Evolutionary conservation across 225 moss, liverwort and hornwort species (phyloP).

Genomic region (Pseudisothecium myosuroides): DNA sequence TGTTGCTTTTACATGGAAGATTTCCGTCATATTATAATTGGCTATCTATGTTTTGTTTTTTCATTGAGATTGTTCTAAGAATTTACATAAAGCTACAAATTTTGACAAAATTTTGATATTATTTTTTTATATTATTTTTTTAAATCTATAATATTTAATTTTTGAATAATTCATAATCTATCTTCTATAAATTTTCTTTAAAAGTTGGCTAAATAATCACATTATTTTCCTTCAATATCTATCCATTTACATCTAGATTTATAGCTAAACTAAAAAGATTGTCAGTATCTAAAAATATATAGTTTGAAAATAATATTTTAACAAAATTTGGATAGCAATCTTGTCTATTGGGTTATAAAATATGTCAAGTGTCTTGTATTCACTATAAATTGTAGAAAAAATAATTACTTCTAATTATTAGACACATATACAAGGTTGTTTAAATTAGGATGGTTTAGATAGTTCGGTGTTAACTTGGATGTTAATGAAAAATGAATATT

Average conservation of each 20-base stretch:
- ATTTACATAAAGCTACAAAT: neutral
- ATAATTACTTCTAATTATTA: too few relatives aligned
- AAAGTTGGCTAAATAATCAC: neutral
- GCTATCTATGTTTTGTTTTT: too few relatives aligned
- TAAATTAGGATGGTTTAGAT: neutral
- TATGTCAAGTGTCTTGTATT: neutral
- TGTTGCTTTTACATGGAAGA: accelerated
- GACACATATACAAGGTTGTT: neutral
- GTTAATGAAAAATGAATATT: neutral
- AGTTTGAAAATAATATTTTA: neutral
- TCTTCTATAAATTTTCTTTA: neutral
- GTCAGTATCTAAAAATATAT: neutral
- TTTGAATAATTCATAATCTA: neutral
- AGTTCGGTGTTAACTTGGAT: accelerated
- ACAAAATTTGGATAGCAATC: neutral
- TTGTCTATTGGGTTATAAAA: neutral
- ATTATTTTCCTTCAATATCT: neutral
- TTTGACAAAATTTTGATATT: neutral
- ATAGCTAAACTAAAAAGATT: neutral
- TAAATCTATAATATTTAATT: neutral
- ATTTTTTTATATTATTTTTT: neutral
- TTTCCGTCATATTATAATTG: accelerated
- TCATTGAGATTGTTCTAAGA: neutral
- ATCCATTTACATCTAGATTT: neutral
- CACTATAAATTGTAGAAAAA: neutral